Evolutionary conservation across 2,329 filamentous ascomycete species (phyloP).

Genomic region (Orbilia ellipsospora): DNA sequence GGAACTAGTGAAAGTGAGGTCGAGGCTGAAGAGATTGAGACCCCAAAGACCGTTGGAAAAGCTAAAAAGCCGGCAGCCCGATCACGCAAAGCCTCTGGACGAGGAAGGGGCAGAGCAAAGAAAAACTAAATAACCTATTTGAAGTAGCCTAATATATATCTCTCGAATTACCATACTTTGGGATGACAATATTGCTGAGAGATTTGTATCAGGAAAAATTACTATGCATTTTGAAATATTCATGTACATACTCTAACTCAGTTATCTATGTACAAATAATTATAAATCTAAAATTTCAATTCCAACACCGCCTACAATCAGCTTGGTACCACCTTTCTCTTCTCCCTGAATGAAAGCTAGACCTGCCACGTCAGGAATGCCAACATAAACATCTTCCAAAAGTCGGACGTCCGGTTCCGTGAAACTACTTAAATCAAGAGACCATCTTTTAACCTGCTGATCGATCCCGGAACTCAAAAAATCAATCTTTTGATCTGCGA

Average conservation of each 20-base stretch:
- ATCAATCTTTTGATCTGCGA: neutral
- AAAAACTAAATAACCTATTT: neutral
- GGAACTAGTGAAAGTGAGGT: constrained; percentile 54
- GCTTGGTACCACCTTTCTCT: neutral
- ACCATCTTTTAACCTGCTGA: constrained; percentile 51
- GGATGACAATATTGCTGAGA: too few relatives aligned
- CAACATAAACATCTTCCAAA: constrained; percentile 43
- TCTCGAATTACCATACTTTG: too few relatives aligned
- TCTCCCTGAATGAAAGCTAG: constrained; percentile 8
- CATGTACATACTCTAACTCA: neutral
- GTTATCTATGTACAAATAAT: neutral
- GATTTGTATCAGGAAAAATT: neutral
- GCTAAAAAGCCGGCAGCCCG: constrained; percentile 20
- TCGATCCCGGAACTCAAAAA: constrained; percentile 46
- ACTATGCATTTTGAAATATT: neutral
- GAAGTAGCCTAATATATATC: neutral
- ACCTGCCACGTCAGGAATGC: constrained; percentile 44
- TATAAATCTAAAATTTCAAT: constrained; percentile 45
- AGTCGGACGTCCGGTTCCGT: neutral
- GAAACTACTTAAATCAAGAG: constrained; percentile 14
- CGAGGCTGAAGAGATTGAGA: constrained; percentile 48
- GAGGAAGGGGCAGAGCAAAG: constrained; percentile 30
- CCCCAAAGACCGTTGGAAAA: constrained; percentile 10
- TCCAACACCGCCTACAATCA: constrained; percentile 45
- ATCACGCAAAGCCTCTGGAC: constrained; percentile 35